Evolutionary conservation across 768 basidiomycete species (phyloP).

Genomic region (Pholiota microspora): DNA sequence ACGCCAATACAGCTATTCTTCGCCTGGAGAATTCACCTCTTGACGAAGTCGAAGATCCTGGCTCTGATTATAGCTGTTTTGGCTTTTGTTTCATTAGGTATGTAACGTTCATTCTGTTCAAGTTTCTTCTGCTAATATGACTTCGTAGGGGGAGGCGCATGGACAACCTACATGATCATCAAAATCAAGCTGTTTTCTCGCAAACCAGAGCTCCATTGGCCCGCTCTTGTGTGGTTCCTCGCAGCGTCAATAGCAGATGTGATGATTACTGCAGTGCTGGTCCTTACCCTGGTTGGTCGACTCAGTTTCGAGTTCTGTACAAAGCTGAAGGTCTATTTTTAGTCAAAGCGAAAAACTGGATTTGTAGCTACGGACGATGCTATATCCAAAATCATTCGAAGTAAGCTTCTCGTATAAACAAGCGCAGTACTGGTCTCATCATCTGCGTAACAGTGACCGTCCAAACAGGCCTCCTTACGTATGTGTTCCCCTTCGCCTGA

Average conservation of each 20-base stretch:
- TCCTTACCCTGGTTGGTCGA: conserved; percentile 33
- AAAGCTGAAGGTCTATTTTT: neutral
- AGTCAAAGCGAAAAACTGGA: conserved; percentile 38
- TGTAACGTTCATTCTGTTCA: conserved; percentile 1
- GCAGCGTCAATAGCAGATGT: conserved; percentile 40
- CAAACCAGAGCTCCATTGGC: conserved; percentile 43
- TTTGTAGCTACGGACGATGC: conserved; percentile 42
- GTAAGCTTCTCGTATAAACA: conserved; percentile 16
- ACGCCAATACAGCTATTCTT: conserved; percentile 49
- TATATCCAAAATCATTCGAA: conserved; percentile 34
- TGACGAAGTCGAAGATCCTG: conserved; percentile 37
- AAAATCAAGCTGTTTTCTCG: conserved; percentile 34
- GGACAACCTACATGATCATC: conserved; percentile 34
- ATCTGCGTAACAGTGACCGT: conserved; percentile 32
- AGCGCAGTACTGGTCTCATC: conserved; percentile 5
- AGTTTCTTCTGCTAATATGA: neutral
- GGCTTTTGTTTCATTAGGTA: conserved; percentile 35
- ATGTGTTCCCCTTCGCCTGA: conserved; percentile 24
- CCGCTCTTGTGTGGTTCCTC: conserved; percentile 44
- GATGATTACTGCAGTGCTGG: conserved; percentile 37
- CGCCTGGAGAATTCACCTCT: conserved; percentile 39
- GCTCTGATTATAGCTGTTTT: conserved; percentile 30
- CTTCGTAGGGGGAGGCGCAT: conserved; percentile 39
- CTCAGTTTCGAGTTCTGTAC: neutral
- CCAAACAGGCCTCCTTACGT: conserved; percentile 44